phyloP scores from a whole-genome alignment of 331 rosid genomes.

The Prunus yedoensis region DNA sequence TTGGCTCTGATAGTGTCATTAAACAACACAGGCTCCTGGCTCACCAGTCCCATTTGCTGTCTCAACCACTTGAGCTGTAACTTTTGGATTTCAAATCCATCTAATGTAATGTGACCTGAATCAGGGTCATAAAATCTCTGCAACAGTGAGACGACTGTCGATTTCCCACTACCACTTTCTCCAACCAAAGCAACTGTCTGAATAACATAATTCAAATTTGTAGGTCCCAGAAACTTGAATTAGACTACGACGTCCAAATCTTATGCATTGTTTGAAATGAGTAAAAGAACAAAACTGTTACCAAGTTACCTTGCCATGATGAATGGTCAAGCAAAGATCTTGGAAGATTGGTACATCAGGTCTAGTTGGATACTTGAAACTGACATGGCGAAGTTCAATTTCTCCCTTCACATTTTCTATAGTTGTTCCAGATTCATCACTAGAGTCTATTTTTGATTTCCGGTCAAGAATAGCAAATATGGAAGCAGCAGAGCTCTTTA shows the following conservation, averaged over 20 bases:
- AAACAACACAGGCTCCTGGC: constrained; percentile 54
- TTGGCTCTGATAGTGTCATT: constrained; percentile 46
- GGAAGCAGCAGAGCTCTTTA: constrained; percentile 66
- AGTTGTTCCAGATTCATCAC: constrained; percentile 62
- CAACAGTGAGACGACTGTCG: constrained; percentile 42
- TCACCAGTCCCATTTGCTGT: constrained; percentile 49
- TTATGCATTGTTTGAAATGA: background rate
- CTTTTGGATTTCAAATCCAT: constrained; percentile 23
- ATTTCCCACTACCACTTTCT: constrained; percentile 58
- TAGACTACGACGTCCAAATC: background rate
- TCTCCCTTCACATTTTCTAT: constrained; percentile 64
- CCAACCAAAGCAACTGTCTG: constrained; percentile 57
- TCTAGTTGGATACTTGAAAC: constrained; percentile 81
- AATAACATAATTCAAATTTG: background rate
- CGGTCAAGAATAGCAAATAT: constrained; percentile 69
- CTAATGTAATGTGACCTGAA: constrained; percentile 39
- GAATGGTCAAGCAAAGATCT: constrained; percentile 69
- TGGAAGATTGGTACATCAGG: constrained; percentile 70
- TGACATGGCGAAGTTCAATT: constrained; percentile 66
- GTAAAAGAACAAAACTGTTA: background rate
- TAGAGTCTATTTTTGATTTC: constrained; percentile 65
- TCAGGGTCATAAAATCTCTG: constrained; percentile 51
- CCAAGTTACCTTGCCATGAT: constrained; percentile 69
- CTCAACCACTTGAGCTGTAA: constrained; percentile 47
- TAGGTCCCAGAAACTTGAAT: background rate